Percentiles rank a stretch among this genome's conserved stretches.
Evolutionary conservation across 805 yeast genomes (phyloP).

Genomic region (Maudiozyma serrabonitensis): DNA sequence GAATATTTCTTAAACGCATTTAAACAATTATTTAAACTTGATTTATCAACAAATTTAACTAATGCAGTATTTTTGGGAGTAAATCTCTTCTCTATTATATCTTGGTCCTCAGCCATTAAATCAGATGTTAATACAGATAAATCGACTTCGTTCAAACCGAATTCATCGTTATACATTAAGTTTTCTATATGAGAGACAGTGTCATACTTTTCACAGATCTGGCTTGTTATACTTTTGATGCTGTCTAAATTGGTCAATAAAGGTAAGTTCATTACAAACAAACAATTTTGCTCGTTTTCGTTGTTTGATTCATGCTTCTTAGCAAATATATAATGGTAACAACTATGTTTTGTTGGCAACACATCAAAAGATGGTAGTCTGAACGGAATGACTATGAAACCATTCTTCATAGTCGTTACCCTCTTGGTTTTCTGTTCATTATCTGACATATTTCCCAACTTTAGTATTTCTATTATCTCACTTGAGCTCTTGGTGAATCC

Average conservation of each 20-base stretch:
- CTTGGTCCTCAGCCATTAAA: slow-evolving; percentile 30
- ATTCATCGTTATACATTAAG: slow-evolving; percentile 34
- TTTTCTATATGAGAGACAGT: slow-evolving; percentile 57
- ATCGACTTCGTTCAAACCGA: slow-evolving; percentile 39
- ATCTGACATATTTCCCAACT: not conserved
- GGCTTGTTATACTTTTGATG: slow-evolving; percentile 48
- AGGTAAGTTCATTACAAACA: slow-evolving; percentile 77
- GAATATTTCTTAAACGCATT: slow-evolving; percentile 47
- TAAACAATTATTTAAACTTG: slow-evolving; percentile 44
- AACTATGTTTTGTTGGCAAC: slow-evolving; percentile 2
- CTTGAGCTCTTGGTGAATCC: too few relatives aligned
- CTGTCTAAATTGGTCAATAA: slow-evolving; percentile 42
- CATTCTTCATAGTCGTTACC: slow-evolving; percentile 27
- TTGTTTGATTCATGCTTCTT: slow-evolving; percentile 51
- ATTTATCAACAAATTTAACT: slow-evolving; percentile 63
- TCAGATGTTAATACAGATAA: slow-evolving; percentile 53
- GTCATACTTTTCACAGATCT: slow-evolving; percentile 34
- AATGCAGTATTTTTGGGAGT: slow-evolving; percentile 70
- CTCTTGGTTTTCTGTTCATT: not conserved
- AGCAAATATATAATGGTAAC: slow-evolving; percentile 48
- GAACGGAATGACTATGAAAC: slow-evolving; percentile 29
- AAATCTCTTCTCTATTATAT: slow-evolving; percentile 30
- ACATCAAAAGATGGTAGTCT: slow-evolving; percentile 11
- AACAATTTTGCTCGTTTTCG: slow-evolving; percentile 38
- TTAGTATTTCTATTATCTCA: too few relatives aligned